Evolutionary conservation across 1,139 yeast genomes (phyloP).

Genomic region (Kluyveromyces marxianus): DNA sequence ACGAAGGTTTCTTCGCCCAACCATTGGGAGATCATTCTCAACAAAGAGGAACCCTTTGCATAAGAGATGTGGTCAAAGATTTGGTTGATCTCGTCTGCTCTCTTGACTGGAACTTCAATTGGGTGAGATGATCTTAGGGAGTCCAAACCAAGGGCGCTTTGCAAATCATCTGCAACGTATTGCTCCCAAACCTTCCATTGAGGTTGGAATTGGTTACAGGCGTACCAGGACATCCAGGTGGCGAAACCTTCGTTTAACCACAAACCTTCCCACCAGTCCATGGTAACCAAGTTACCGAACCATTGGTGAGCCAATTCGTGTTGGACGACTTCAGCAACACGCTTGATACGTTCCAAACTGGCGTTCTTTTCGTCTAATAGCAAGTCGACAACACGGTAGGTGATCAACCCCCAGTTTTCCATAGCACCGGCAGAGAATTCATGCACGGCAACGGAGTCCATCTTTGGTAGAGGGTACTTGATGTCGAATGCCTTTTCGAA

Average conservation of each 20-base stretch:
- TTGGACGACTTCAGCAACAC: constrained; percentile 81
- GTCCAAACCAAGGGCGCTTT: constrained; percentile 64
- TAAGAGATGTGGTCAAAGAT: constrained; percentile 83
- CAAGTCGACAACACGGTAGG: constrained; percentile 73
- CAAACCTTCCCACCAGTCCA: constrained; percentile 94
- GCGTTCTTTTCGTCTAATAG: constrained; percentile 61
- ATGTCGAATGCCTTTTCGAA: constrained; percentile 65
- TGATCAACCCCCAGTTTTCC: constrained; percentile 88
- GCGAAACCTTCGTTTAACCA: constrained; percentile 94
- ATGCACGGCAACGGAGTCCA: constrained; percentile 78
- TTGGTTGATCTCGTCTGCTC: constrained; percentile 79
- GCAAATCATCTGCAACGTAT: constrained; percentile 62
- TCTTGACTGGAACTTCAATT: constrained; percentile 73
- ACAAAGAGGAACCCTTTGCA: constrained; percentile 71
- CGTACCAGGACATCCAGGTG: constrained; percentile 82
- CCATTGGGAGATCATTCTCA: constrained; percentile 70
- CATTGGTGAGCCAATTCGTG: constrained; percentile 92
- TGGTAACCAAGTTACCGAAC: constrained; percentile 87
- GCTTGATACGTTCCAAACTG: constrained; percentile 59
- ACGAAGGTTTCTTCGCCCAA: constrained; percentile 70
- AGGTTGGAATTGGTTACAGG: constrained; percentile 69
- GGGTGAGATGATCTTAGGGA: constrained; percentile 79
- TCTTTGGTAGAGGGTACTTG: constrained; percentile 72
- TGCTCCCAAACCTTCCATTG: constrained; percentile 83
- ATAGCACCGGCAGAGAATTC: constrained; percentile 82